Percentiles rank a stretch among this genome's conserved stretches.
These are phyloP conservation scores for Lagenidium giganteum DNA, from an alignment of 352 stramenopile genomes.

Conservation along the genomic window DNA sequence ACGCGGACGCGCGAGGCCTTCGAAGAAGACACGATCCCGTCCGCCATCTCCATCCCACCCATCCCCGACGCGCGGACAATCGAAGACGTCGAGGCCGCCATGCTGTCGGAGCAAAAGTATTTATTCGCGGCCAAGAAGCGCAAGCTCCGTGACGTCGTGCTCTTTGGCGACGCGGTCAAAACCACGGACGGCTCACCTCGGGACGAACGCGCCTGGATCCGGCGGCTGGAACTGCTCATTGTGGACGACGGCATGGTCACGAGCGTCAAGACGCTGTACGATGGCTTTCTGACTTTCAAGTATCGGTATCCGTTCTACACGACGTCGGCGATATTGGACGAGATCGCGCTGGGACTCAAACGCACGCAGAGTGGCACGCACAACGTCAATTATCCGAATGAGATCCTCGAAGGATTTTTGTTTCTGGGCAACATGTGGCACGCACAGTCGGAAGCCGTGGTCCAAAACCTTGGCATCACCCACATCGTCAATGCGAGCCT, in stretches of 20 bases:
- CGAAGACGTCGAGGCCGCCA: constrained; percentile 40
- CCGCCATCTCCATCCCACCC: constrained; percentile 66
- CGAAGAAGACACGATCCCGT: constrained; percentile 72
- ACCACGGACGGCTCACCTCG: constrained; percentile 4
- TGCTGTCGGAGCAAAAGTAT: constrained; percentile 65
- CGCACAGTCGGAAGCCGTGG: constrained; percentile 67
- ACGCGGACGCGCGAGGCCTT: constrained; percentile 41
- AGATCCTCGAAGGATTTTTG: constrained; percentile 83
- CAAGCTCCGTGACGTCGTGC: constrained; percentile 74
- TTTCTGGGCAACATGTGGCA: constrained; percentile 89
- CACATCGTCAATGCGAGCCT: constrained; percentile 82
- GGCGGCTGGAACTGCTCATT: constrained; percentile 56
- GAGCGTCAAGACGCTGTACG: constrained; percentile 64
- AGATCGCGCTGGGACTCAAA: constrained; percentile 47
- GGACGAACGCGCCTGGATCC: constrained; percentile 36
- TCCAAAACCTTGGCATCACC: constrained; percentile 78
- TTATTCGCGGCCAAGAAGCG: constrained; percentile 68
- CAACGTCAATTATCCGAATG: constrained; percentile 86
- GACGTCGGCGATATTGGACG: constrained; percentile 54
- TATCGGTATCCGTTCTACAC: constrained; percentile 86
- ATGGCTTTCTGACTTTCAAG: constrained; percentile 84
- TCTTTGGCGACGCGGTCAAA: constrained; percentile 72
- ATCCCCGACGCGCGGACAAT: constrained; percentile 33
- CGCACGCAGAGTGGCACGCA: constrained; percentile 80
- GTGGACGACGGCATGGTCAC: constrained; percentile 71